Evolutionary conservation across 2,329 filamentous ascomycete species (phyloP), one percentile per base, ranked within the genome.

Genomic region (Huntiella omanensis): DNA sequence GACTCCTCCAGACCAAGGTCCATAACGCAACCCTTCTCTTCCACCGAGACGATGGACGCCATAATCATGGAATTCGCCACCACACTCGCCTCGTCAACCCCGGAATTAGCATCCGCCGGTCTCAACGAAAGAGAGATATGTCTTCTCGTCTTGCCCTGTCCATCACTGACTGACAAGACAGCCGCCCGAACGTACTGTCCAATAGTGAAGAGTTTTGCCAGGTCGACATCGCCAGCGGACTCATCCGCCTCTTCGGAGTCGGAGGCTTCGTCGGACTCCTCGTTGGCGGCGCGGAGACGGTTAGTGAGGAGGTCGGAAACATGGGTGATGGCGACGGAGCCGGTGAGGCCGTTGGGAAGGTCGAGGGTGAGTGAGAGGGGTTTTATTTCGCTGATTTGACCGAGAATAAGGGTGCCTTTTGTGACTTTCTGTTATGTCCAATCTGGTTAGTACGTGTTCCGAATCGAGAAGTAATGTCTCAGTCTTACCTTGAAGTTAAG

Each of bases 1-100:
- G 70, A 64, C 45, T 77, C 74, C 33, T 77, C 68, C 5, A 96
- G 66, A 13, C 85, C 85, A 34, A 96, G 64, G 54, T 95, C 85
- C 85, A 98, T 94, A 47, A 96, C 75, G 49, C 91, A 72, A 51
- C 91, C 91, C 57, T 94, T 87, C 55, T 98, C 92, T 61, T 98
- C 88, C n/a, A 92, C 80, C 60, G 88, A 98, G 43, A 73, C 64
- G 19, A 98, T 79, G 0, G 86, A 80, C 2, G 86, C 88, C 70
- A 96, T 92, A 15, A 96, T 66, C 40, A 83, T 86, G 52, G 69
- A 71, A 56, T 93, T 80, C 36, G 71, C 63, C 7, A 91, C 76
- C 7, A 95, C 62, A 55, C 85, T 84, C 36, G 80, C 75, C 53
- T 75, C 71, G 3, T 72, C 67, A 16, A 98, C 66, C 1, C 83